phyloP scores from a whole-genome alignment of 352 stramenopile species.

The Pythium myriotylum region DNA sequence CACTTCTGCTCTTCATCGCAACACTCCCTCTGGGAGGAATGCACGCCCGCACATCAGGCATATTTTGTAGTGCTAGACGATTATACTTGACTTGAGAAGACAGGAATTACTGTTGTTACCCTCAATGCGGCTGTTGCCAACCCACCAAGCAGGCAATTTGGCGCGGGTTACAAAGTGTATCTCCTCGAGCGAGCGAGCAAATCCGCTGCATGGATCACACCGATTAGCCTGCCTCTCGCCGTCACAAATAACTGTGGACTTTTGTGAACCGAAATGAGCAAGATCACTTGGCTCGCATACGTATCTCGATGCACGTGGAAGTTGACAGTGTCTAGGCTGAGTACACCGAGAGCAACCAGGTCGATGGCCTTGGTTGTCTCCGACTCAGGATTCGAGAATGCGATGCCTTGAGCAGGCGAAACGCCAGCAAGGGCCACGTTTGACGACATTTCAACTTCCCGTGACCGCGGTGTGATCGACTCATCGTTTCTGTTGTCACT shows the following conservation, averaged over 20 bases:
- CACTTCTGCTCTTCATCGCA: too few species aligned
- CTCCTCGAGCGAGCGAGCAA: constrained; percentile 62
- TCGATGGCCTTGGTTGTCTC: constrained; percentile 41
- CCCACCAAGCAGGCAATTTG: too few species aligned
- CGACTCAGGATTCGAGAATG: constrained; percentile 41
- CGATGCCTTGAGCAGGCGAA: constrained; percentile 23
- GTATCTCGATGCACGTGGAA: constrained; percentile 74
- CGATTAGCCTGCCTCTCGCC: constrained; percentile 65
- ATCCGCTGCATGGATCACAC: constrained; percentile 70
- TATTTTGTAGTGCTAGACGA: too few species aligned
- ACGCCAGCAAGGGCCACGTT: constrained; percentile 34
- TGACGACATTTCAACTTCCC: constrained; percentile 26
- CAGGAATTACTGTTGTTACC: too few species aligned
- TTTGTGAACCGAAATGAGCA: constrained; percentile 85
- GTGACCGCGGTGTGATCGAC: constrained; percentile 28
- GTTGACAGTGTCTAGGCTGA: constrained; percentile 64
- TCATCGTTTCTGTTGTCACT: neutral
- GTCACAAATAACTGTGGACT: constrained; percentile 75
- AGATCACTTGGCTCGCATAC: constrained; percentile 68
- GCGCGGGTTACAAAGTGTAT: constrained; percentile 46
- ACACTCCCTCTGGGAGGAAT: too few species aligned
- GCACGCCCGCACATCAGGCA: too few species aligned
- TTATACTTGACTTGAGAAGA: too few species aligned
- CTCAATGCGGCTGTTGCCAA: too few species aligned
- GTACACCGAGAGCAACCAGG: constrained; percentile 56